Evolutionary conservation across 768 basidiomycete genomes (phyloP).

Genomic region (Leccinum incarnatum): DNA sequence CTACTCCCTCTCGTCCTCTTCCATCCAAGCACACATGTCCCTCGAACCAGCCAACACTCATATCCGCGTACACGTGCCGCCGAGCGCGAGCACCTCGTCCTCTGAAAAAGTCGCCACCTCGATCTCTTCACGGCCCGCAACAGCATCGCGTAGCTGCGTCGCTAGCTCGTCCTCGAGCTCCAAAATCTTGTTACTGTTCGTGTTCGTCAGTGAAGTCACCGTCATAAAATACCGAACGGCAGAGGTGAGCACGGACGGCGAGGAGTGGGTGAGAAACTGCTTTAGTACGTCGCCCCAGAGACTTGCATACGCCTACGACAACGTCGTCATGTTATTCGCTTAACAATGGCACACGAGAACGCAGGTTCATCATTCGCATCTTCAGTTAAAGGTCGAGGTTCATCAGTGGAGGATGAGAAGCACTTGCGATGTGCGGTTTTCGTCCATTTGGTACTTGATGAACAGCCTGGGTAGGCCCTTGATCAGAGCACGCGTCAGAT

Average conservation of each 20-base stretch:
- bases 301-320: slow-evolving; percentile 67
- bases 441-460: slow-evolving; percentile 90
- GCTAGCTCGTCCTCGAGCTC: too few relatives aligned
- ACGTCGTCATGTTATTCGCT: background rate
- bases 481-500: slow-evolving; percentile 84
- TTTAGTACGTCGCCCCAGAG: slow-evolving; percentile 95
- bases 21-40: slow-evolving; percentile 45
- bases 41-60: slow-evolving; percentile 62
- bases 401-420: slow-evolving; percentile 76
- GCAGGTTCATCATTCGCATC: slow-evolving; percentile 84
- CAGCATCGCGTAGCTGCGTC: too few relatives aligned
- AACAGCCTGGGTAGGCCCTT: slow-evolving; percentile 85
- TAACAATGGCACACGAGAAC: slow-evolving; percentile 5
- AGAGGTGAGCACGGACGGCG: slow-evolving; percentile 63
- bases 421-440: slow-evolving; percentile 75
- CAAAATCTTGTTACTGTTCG: too few relatives aligned
- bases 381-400: slow-evolving; percentile 90
- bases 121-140: too few relatives aligned
- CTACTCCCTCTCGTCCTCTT: too few relatives aligned
- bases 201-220: slow-evolving; percentile 39
- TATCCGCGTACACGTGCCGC: slow-evolving; percentile 44
- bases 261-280: slow-evolving; percentile 87
- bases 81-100: too few relatives aligned
- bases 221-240: slow-evolving; percentile 71
- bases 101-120: too few relatives aligned